Conservation (phyloP, 257 asterid genomes). For the Fraxinus quadrangulata region DNA sequence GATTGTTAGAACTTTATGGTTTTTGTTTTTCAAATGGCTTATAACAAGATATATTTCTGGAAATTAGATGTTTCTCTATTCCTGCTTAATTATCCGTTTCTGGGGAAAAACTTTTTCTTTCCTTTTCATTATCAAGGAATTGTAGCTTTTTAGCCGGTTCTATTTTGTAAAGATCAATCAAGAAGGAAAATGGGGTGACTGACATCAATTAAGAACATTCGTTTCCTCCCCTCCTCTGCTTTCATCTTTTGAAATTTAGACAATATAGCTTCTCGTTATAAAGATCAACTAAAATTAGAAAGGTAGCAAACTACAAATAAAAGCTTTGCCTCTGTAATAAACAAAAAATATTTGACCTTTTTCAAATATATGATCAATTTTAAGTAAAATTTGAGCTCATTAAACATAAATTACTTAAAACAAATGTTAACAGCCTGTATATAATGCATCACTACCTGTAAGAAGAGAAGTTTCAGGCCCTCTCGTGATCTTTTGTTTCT, state of each 20-base stretch:
- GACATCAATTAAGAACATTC: neutral
- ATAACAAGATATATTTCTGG: neutral
- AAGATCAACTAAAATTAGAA: neutral
- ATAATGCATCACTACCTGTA: neutral
- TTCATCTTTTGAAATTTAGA: too few relatives aligned
- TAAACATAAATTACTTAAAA: neutral
- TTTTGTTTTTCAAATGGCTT: neutral
- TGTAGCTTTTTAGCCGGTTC: neutral
- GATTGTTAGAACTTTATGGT: neutral
- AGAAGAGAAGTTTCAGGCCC: neutral
- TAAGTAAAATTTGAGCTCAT: neutral
- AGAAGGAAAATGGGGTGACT: neutral
- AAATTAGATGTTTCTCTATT: neutral
- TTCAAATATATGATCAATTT: too few relatives aligned
- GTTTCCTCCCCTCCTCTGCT: neutral
- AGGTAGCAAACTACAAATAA: neutral
- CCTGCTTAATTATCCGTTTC: neutral
- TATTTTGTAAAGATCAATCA: neutral
- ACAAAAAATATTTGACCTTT: too few relatives aligned
- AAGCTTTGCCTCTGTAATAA: neutral
- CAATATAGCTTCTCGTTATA: neutral
- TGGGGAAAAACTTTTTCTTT: neutral
- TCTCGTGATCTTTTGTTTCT: neutral
- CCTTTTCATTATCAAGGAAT: neutral
- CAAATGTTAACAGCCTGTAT: neutral